A percentile compares a stretch with the other conserved stretches of the same genome.
phyloP scores from a whole-genome alignment of 2,329 filamentous ascomycete species.

The Stylonectria norvegica region DNA sequence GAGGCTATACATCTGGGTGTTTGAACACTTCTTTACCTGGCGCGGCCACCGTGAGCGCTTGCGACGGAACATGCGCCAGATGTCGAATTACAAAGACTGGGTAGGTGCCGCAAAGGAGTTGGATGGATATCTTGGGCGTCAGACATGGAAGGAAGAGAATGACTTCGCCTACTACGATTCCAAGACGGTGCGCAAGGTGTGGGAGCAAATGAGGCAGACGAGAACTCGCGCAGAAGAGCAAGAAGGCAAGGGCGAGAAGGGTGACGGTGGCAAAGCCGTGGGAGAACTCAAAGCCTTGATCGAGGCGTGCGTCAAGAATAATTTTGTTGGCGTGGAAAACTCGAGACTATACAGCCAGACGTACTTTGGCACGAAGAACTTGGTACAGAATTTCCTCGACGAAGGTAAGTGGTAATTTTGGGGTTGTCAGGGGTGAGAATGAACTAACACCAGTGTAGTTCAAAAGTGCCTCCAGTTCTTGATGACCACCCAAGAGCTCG shows the following conservation, averaged over 20 bases:
- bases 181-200: slow-evolving; percentile 74
- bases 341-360: slow-evolving; percentile 93
- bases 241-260: slow-evolving; percentile 38
- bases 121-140: slow-evolving; percentile 77
- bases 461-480: slow-evolving; percentile 66
- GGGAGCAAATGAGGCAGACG: slow-evolving; percentile 67
- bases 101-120: slow-evolving; percentile 72
- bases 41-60: slow-evolving; percentile 71
- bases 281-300: slow-evolving; percentile 75
- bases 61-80: slow-evolving; percentile 65
- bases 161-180: slow-evolving; percentile 84
- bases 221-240: slow-evolving; percentile 57
- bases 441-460: slow-evolving; percentile 42
- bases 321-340: slow-evolving; percentile 94
- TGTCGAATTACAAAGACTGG: slow-evolving; percentile 80
- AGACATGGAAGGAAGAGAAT: slow-evolving; percentile 74
- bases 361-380: slow-evolving; percentile 94
- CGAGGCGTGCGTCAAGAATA: slow-evolving; percentile 94
- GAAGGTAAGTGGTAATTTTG: slow-evolving; percentile 54
- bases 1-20: slow-evolving; percentile 83
- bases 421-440: neutral
- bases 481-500: slow-evolving; percentile 62
- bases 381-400: slow-evolving; percentile 87
- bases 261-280: slow-evolving; percentile 49
- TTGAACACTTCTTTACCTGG: slow-evolving; percentile 91